Evolutionary conservation across 2,329 filamentous ascomycete genomes (phyloP).

Genomic region (Talaromyces sp.): DNA sequence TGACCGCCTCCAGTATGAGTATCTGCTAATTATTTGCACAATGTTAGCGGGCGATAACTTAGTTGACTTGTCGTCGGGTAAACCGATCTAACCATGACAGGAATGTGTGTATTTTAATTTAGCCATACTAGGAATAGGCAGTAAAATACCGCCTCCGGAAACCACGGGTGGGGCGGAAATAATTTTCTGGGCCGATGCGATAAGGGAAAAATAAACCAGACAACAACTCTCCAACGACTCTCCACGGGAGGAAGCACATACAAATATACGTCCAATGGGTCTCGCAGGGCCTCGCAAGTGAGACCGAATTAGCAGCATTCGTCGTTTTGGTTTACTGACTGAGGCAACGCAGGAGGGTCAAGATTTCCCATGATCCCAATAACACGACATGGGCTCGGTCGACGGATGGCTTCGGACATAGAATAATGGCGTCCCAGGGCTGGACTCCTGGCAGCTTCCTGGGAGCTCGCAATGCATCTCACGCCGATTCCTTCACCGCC

Average conservation of each 20-base stretch:
- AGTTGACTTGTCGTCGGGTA: neutral
- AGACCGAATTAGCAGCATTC: constrained; percentile 7
- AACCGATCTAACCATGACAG: neutral
- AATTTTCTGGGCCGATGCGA: neutral
- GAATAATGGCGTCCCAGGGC: constrained; percentile 79
- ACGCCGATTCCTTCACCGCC: constrained; percentile 69
- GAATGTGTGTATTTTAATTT: neutral
- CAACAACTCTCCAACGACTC: neutral
- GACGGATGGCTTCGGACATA: constrained; percentile 78
- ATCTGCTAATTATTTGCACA: no score
- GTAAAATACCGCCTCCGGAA: neutral
- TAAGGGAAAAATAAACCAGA: neutral
- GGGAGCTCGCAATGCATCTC: constrained; percentile 69
- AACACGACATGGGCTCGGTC: constrained; percentile 90
- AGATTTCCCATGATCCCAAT: constrained; percentile 87
- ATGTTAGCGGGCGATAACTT: neutral
- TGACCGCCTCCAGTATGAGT: neutral
- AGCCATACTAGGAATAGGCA: neutral
- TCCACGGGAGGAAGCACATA: neutral
- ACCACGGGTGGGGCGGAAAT: neutral
- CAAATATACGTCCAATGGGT: constrained; percentile 49
- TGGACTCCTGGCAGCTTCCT: constrained; percentile 84
- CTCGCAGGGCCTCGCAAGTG: constrained; percentile 65
- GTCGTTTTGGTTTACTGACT: constrained; percentile 1
- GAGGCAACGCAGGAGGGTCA: constrained; percentile 49